Base-by-base conservation (phyloP, 306 rosid genomes). In the Cyamopsis tetragonoloba region DNA sequence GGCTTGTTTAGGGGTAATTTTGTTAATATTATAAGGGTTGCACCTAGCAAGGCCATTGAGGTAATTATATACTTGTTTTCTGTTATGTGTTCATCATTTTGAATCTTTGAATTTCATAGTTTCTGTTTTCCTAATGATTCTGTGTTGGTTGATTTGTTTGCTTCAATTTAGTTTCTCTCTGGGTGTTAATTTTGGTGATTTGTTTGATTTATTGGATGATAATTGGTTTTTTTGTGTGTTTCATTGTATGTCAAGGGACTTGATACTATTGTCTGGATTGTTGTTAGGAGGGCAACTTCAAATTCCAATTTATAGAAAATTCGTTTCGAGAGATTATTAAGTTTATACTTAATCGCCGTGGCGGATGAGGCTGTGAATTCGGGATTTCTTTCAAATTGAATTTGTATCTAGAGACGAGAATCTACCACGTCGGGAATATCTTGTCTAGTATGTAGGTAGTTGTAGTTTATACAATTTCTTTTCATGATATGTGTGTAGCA, bases 41-140 rank as follows among this genome's bases (percentile, higher is more conserved):
- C 98, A 9, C 98, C 98, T 7, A 93, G 98, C 82, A 93, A 93
- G 83, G 98, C 98, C 13, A 89, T 89, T 32, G 98, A 93, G 98
- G 98, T 93, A 80, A 5, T 72, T 0, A 5, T 59, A 22, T 20
- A 13, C 18, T 2, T 38, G 32, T 27, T 6, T 44, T 4, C 17
- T 22, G 9, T 1, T 1, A 1, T 22, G 15, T 15, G 6, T 30
- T 27, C 1, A 8, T 24, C 18, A 11, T 18, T 41, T 49, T 75
- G 10, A 34, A 13, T 37, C 34, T 13, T 41, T 68, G 27, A 46
- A 48, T 41, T 41, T 7, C 32, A 39, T 2, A 32, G 6, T 26
- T n/a, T 37, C 11, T 10, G n/a, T 8, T 30, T 56, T 71, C 48
- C 12, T 71, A 3, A 38, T 34, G 57, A 51, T 27, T 53, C 48